These are phyloP conservation scores for Colletotrichum lupini DNA, from an alignment of 2,329 filamentous ascomycete genomes.

Conservation along the genomic window DNA sequence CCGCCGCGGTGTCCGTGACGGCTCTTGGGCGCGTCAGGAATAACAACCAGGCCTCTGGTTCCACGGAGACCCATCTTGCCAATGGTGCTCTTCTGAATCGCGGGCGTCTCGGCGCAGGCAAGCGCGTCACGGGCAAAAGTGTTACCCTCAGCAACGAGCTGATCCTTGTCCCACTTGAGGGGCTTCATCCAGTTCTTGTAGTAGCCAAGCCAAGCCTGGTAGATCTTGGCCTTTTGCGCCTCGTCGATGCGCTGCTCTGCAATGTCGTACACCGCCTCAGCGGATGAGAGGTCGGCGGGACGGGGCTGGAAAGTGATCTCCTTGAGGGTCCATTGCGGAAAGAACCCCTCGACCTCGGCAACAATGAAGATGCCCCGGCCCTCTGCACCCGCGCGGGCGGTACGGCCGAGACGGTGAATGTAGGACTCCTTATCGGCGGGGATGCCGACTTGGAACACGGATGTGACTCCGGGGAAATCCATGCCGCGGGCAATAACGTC, in stretches of 20 bases:
- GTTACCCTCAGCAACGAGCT: slow-evolving; percentile 64
- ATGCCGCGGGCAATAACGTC: slow-evolving; percentile 79
- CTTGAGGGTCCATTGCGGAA: slow-evolving; percentile 61
- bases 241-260: slow-evolving; percentile 55
- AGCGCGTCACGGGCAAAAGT: slow-evolving; percentile 60
- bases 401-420: slow-evolving; percentile 75
- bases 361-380: slow-evolving; percentile 72
- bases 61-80: slow-evolving; percentile 69
- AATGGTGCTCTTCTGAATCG: slow-evolving; percentile 58
- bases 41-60: slow-evolving; percentile 58
- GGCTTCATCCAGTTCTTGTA: slow-evolving; percentile 62
- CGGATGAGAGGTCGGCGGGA: slow-evolving; percentile 56
- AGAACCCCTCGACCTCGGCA: slow-evolving; percentile 61
- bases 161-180: slow-evolving; percentile 53
- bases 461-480: slow-evolving; percentile 77
- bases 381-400: slow-evolving; percentile 71
- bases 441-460: slow-evolving; percentile 72
- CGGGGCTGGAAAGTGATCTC: slow-evolving; percentile 64
- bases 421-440: slow-evolving; percentile 71
- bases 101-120: slow-evolving; percentile 57
- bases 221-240: slow-evolving; percentile 57
- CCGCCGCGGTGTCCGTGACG: slow-evolving; percentile 38
- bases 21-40: slow-evolving; percentile 53
- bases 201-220: slow-evolving; percentile 69
- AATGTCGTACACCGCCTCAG: slow-evolving; percentile 50